Evolutionary conservation across 352 stramenopile genomes (phyloP), one percentile per base, ranked within the genome.

Genomic region (Hyaloperonospora arabidopsidis): DNA sequence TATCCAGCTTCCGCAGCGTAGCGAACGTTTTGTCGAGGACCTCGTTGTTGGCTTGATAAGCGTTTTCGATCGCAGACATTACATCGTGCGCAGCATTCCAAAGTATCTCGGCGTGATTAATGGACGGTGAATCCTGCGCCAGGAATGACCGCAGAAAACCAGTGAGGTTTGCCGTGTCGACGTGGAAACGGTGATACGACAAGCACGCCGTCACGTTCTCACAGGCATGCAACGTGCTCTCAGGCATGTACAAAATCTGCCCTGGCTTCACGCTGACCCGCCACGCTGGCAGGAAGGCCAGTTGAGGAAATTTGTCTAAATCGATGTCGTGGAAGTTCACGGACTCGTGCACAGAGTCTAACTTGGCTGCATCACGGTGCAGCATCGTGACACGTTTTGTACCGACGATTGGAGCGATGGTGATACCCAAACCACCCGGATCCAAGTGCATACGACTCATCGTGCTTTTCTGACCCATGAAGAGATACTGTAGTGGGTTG

Each of bases 101-200:
- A 35, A 97, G 53, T 43, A 97, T 93, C 65, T 96, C 86, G 29
- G 87, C 82, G 46, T 97, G 88, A 52, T 94, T 85, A 51, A 97
- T 94, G 43, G 89, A 80, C 15, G 75, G 77, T 19, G 87, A 87
- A 70, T 97, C 92, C 51, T 91, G 74, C 34, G 89, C 84, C 44
- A 96, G 74, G 55, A 97, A 86, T 14, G 86, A 96, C 49, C 79
- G 60, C 8, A 96, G 63, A 61, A 97, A 97, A 3, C 79, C 87
- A 15, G 78, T 64, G 6, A 97, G 65, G 63, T 97, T 97, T n/a
- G 96, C 73, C 4, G 72, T 67, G 63, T 97, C 92, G 25, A 97
- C 84, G 64, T 97, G 90, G 70, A 98, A 97, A 50, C 90, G 82
- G 53, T 89, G 88, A 69, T 97, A 97, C n/a, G 87, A 96, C 41